Base-by-base conservation (phyloP, 2,329 filamentous ascomycete species). In the Diaporthe australafricana region DNA sequence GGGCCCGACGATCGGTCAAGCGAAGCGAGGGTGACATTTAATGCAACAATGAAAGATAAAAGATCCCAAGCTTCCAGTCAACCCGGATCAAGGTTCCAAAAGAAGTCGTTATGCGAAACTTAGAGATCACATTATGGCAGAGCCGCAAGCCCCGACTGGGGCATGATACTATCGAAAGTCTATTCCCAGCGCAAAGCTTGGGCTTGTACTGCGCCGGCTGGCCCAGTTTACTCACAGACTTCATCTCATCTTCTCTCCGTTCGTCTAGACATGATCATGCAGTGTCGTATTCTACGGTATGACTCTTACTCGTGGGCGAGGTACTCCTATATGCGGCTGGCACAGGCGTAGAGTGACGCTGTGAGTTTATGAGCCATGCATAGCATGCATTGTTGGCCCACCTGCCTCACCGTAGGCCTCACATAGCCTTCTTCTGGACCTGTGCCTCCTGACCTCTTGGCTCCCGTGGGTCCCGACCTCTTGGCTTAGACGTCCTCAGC, bases 111-210 rank as follows among this genome's bases (percentile, higher is more conserved):
- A 48, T 65, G 12, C 30, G 27, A 50, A 22, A 50, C n/a, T 40
- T 17, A 50, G 9, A 25, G n/a, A 35, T 35, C 20, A 65, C 30
- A 50, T 40, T 25, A 12, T 22, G 45, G 30, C 30, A 50, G 45
- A 65, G 60, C 60, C 60, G 60, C 60, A 65, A 65, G 40, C 60
- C 12, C 30, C 47, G 45, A 45, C 30, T 38, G 60, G 42, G 27
- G 20, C 30, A 50, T 22, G 60, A 38, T 20, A 65, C 45, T 65
- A 50, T 65, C 60, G 60, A 65, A 60, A 50, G 27, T 25, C n/a
- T 65, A 65, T 38, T 35, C 30, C 27, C 8, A 11, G 14, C 27
- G 25, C 8, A 17, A 7, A 38, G 45, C 20, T 38, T 20, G 35
- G n/a, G 12, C 42, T 35, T 27, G 7, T 17, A 6, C 27, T 35